phyloP scores from a whole-genome alignment of 2,329 filamentous ascomycete genomes.

The Fusarium nurragi region DNA sequence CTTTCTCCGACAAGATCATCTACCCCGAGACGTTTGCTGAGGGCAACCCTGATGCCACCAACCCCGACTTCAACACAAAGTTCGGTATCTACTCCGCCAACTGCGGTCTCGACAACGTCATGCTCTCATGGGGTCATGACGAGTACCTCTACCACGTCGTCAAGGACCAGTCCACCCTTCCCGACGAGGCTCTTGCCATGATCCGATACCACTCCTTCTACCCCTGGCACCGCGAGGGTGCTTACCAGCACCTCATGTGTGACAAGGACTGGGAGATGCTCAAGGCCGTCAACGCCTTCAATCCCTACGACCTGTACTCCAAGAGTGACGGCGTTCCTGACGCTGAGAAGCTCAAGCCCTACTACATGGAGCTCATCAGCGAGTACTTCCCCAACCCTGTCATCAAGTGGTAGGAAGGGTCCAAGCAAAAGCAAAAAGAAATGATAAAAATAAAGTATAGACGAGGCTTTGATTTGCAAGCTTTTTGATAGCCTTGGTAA shows the following conservation, averaged over 20 bases:
- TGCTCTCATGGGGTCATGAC: conserved; percentile 91
- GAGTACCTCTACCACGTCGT: conserved; percentile 89
- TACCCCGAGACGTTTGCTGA: conserved; percentile 77
- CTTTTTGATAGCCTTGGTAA: conserved; percentile 6
- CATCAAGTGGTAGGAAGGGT: conserved; percentile 51
- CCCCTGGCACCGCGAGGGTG: conserved; percentile 85
- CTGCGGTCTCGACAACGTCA: conserved; percentile 86
- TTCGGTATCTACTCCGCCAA: conserved; percentile 82
- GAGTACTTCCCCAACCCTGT: conserved; percentile 55
- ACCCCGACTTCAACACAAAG: conserved; percentile 78
- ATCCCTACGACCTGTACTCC: conserved; percentile 91
- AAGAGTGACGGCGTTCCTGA: conserved; percentile 86
- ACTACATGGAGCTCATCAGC: conserved; percentile 56
- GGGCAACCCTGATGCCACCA: conserved; percentile 76
- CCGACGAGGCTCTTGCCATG: conserved; percentile 87
- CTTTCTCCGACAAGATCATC: conserved; percentile 80
- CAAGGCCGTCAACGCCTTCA: conserved; percentile 84
- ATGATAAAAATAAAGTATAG: neutral
- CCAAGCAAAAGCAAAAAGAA: neutral
- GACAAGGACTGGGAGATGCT: conserved; percentile 83
- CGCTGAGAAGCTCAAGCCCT: conserved; percentile 76
- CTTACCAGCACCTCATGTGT: conserved; percentile 85
- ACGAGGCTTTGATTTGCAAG: conserved; percentile 9
- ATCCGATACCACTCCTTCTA: conserved; percentile 95
- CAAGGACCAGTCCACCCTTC: conserved; percentile 82